A percentile compares a stretch with the other conserved stretches of the same genome.
These are phyloP conservation scores for Irpex sp. DNA, from an alignment of 1,284 basidiomycete species.

Conservation along the genomic window DNA sequence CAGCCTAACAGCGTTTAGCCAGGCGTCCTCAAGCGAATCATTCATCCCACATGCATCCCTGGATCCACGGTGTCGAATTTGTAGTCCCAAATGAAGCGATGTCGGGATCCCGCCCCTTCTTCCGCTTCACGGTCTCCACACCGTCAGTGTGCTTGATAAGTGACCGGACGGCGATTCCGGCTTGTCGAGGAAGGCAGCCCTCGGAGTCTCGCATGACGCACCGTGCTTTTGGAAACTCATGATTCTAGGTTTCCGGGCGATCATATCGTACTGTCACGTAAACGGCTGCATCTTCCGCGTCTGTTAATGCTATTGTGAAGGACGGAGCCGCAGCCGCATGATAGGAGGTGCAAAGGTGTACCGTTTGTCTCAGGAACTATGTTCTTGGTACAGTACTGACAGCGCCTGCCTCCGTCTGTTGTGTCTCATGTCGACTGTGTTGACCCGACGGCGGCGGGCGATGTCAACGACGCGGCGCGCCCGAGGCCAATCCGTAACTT, in stretches of 20 bases:
- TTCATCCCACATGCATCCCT: background rate
- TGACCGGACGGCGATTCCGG: background rate
- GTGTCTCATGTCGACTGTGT: no score
- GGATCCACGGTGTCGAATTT: background rate
- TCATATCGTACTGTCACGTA: background rate
- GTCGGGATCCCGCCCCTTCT: background rate
- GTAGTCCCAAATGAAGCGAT: background rate
- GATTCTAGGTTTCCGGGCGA: background rate
- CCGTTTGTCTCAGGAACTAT: background rate
- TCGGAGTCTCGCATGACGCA: background rate
- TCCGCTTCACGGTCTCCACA: background rate
- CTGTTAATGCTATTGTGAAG: slow-evolving; percentile 1
- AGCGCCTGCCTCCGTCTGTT: no score
- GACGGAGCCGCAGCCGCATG: background rate
- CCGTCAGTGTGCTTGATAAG: background rate
- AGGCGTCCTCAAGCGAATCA: background rate
- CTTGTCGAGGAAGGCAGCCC: background rate
- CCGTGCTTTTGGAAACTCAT: background rate
- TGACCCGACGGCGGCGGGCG: no score
- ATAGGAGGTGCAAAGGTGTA: background rate
- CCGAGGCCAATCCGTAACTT: background rate
- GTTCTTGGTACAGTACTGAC: no score
- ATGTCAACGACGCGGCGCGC: background rate
- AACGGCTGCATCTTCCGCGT: background rate
- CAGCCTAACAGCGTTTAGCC: background rate